Evolutionary conservation across 352 stramenopile genomes (phyloP).

Genomic region (Pythium insidiosum): DNA sequence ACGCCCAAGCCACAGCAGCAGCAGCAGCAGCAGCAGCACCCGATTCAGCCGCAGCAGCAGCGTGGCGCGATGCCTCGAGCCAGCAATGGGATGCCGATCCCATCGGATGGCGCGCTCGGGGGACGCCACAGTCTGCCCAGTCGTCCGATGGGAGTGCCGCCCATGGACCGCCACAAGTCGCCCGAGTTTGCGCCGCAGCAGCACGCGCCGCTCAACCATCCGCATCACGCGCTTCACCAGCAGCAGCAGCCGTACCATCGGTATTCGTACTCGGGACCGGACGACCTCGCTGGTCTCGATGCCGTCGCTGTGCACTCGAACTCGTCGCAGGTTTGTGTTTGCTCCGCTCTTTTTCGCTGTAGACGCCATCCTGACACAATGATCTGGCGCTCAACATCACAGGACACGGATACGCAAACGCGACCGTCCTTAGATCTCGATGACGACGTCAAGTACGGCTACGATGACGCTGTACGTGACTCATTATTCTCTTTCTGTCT

Average conservation of each 20-base stretch:
- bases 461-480: slow-evolving; percentile 30
- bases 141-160: slow-evolving; percentile 12
- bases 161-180: slow-evolving; percentile 9
- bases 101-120: slow-evolving; percentile 10
- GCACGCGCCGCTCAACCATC: too few relatives aligned
- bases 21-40: too few relatives aligned
- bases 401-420: too few relatives aligned
- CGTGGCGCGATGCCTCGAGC: not conserved
- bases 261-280: slow-evolving; percentile 57
- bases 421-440: slow-evolving; percentile 24
- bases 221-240: too few relatives aligned
- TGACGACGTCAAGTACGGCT: slow-evolving; percentile 21
- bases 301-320: slow-evolving; percentile 38
- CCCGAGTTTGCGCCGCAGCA: slow-evolving; percentile 15
- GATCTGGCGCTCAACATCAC: too few relatives aligned
- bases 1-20: slow-evolving; percentile 54
- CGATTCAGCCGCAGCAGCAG: too few relatives aligned
- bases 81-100: slow-evolving; percentile 2
- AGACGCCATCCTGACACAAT: too few relatives aligned
- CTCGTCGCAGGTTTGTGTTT: slow-evolving; percentile 33
- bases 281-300: slow-evolving; percentile 45
- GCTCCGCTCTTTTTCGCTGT: too few relatives aligned
- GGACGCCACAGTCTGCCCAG: slow-evolving; percentile 15
- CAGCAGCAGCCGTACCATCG: too few relatives aligned
- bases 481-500: too few relatives aligned